These are phyloP conservation scores for Plasmodium knowlesi DNA, from an alignment of 169 alveolate species.

Conservation along the genomic window DNA sequence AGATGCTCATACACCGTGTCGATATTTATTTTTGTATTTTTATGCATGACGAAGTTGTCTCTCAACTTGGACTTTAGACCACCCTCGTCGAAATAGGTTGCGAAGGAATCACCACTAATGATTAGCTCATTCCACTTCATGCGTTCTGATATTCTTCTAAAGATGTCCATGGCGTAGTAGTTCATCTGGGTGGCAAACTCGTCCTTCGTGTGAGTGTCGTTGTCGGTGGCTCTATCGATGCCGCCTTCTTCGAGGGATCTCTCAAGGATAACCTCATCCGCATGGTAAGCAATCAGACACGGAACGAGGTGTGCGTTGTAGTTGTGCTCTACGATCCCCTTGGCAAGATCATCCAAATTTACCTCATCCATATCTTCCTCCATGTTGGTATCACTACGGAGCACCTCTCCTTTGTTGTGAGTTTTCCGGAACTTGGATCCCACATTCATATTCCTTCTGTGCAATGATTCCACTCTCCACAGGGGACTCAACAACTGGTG, in stretches of 20 bases:
- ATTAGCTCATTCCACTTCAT: constrained; percentile 21
- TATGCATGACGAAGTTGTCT: constrained; percentile 9
- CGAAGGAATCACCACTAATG: constrained; percentile 8
- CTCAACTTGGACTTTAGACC: background rate
- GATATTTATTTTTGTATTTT: background rate
- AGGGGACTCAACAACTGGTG: background rate
- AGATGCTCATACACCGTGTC: constrained; percentile 23
- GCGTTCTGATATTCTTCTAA: constrained; percentile 13
- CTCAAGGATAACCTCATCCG: constrained; percentile 8
- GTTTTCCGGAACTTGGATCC: background rate
- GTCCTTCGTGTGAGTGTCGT: background rate
- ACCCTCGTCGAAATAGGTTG: constrained; percentile 1
- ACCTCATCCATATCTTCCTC: background rate
- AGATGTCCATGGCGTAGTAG: background rate
- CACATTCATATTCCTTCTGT: background rate
- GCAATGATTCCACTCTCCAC: background rate
- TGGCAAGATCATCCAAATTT: background rate
- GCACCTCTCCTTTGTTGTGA: background rate
- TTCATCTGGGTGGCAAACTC: background rate
- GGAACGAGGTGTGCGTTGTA: constrained; percentile 56
- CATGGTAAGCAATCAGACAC: background rate
- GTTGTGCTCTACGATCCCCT: constrained; percentile 1
- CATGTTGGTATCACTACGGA: background rate
- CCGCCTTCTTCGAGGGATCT: background rate
- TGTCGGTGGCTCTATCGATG: background rate